Evolutionary conservation across 164 flowering plant genomes (phyloP).

Genomic region (Akebia trifoliata): DNA sequence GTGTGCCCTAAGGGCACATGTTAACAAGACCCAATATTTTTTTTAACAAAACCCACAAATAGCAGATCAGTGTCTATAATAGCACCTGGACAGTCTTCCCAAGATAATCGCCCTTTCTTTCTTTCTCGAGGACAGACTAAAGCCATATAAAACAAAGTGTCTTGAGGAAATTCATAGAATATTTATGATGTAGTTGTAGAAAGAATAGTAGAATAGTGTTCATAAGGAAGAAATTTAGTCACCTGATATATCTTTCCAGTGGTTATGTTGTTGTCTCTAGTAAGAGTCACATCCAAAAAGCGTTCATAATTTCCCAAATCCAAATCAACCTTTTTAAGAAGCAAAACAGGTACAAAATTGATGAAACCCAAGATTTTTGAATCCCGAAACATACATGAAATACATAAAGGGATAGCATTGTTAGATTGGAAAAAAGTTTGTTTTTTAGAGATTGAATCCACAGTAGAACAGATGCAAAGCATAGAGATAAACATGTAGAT

Average conservation of each 20-base stretch:
- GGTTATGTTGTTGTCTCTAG: constrained; percentile 90
- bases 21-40: no score
- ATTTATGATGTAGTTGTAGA: background rate
- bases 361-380: background rate
- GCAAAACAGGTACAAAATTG: constrained; percentile 4
- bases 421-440: no score
- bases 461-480: no score
- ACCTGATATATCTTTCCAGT: constrained; percentile 99
- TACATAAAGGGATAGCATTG: no score
- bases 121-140: constrained; percentile 94
- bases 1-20: no score
- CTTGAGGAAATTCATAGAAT: constrained; percentile 2
- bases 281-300: constrained; percentile 88
- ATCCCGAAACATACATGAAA: background rate
- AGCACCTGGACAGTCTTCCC: constrained; percentile 97
- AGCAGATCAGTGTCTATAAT: background rate
- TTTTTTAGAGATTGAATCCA: no score
- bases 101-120: constrained; percentile 86
- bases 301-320: constrained; percentile 96
- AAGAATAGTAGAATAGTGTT: background rate
- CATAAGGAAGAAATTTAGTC: constrained; percentile 3
- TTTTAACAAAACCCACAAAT: background rate
- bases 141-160: constrained; percentile 7
- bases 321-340: constrained; percentile 67
- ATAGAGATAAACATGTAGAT: no score